Evolutionary conservation across 2,329 filamentous ascomycete species (phyloP), one percentile per base, ranked within the genome.

Genomic region (Talaromyces amestolkiae): DNA sequence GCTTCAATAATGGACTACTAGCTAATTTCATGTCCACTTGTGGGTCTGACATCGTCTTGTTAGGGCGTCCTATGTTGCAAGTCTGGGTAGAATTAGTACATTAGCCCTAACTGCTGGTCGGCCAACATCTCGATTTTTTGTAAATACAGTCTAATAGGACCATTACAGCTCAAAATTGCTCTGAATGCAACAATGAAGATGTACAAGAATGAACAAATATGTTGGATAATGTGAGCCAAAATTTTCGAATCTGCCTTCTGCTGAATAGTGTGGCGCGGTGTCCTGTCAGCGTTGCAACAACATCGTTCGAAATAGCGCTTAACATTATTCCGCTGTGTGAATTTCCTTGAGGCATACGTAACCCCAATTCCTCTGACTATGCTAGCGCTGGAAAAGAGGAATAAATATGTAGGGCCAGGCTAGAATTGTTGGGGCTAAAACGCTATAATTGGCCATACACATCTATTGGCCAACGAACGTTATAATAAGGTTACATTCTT

Each of bases 401-500:
- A 54, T 1, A 35, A 17, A 37, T 37, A 22, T 31, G 35, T 35
- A 35, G 31, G 35, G 35, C 31, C n/a, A 35, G 5, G 22, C 9
- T 15, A 54, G 31, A 54, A 54, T 3, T 37, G 35, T 19, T 54
- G 51, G 51, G 31, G 51, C 51, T 4, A 35, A 54, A 54, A 13
- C 35, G 27, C 51, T 35, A 13, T 54, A 35, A 37, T 54, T 54
- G 51, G 51, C 31, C 31, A 5, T 53, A 10, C 15, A 15, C 2
- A 11, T 37, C 27, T 49, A 17, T 53, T 31, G 2, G 31, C 31
- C 27, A 54, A 79, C 27, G 27, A 54, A 33, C 51, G 9, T 54
- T 54, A 35, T 54, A 54, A 35, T 54, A 54, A 54, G 31, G 51
- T 54, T 54, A 54, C 51, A 54, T 54, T 22, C 0, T 35, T 5